Evolutionary conservation across 148 eudicot genomes (phyloP).

Genomic region (Cornus controversa): DNA sequence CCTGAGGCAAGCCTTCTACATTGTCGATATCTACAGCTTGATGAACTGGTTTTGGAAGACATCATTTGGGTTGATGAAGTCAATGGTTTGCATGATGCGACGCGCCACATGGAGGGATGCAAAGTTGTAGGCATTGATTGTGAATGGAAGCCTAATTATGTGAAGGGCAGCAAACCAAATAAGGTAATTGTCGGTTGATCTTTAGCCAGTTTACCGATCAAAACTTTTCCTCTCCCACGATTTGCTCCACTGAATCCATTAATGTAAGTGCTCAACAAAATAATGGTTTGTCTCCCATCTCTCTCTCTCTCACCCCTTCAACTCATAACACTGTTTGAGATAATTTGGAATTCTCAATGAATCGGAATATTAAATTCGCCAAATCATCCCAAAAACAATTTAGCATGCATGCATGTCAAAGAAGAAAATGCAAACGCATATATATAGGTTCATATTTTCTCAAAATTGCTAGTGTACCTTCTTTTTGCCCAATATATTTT

Average conservation of each 20-base stretch:
- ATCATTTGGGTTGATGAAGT: conserved; percentile 83
- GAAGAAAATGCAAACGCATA: neutral
- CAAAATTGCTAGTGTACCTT: neutral
- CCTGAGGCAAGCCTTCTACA: conserved; percentile 41
- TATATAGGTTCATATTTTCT: neutral
- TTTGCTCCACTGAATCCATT: neutral
- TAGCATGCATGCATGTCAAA: neutral
- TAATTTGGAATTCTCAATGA: neutral
- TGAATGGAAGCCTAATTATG: conserved; percentile 96
- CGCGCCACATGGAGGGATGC: conserved; percentile 67
- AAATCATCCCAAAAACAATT: neutral
- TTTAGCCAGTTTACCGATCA: neutral
- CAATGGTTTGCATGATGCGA: conserved; percentile 61
- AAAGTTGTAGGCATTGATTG: conserved; percentile 94
- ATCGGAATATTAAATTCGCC: neutral
- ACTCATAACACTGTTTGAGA: neutral
- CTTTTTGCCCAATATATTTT: neutral
- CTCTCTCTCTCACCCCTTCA: neutral
- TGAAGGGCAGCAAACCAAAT: conserved; percentile 76
- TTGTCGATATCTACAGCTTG: conserved; percentile 57
- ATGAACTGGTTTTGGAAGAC: conserved; percentile 62
- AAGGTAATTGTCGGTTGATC: conserved; percentile 49
- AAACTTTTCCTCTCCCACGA: neutral
- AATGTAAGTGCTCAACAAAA: neutral
- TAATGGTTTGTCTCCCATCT: neutral